A percentile compares a stretch with the other conserved stretches of the same genome.
Evolutionary conservation across 257 asterid genomes (phyloP).

Genomic region (Primulina eburnea): DNA sequence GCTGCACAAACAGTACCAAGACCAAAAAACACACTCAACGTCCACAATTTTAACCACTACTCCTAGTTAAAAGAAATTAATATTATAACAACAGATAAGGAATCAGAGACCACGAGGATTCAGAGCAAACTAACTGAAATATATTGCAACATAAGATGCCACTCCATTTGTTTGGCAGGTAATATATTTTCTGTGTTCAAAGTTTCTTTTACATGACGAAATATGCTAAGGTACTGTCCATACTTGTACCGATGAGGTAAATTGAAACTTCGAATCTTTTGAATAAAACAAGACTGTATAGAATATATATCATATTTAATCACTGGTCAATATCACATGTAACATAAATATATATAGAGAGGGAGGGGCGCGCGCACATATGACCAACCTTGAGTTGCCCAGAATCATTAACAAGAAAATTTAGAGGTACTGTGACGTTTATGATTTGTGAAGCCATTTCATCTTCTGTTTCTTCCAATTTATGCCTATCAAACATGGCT

Average conservation of each 20-base stretch:
- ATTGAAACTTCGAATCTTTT: too few species aligned
- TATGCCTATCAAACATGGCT: slow-evolving; percentile 39
- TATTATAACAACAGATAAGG: not conserved
- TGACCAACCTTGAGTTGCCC: slow-evolving; percentile 84
- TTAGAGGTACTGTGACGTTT: slow-evolving; percentile 82
- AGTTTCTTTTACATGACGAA: not conserved
- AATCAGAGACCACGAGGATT: not conserved
- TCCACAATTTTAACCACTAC: not conserved
- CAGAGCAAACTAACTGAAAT: not conserved
- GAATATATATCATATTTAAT: not conserved
- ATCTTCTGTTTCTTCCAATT: slow-evolving; percentile 51
- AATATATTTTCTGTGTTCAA: not conserved
- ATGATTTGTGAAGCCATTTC: slow-evolving; percentile 56
- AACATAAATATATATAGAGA: not conserved
- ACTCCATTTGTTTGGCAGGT: not conserved
- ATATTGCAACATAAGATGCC: not conserved
- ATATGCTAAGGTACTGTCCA: not conserved
- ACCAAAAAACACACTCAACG: not conserved
- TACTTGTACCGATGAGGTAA: not conserved
- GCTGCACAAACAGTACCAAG: slow-evolving; percentile 45
- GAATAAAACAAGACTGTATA: not conserved
- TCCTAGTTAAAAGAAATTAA: not conserved
- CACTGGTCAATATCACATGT: slow-evolving; percentile 12
- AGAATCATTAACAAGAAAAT: slow-evolving; percentile 75
- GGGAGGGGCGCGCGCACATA: not conserved